Conservation (phyloP, 345 rosid genomes). For the Eucalyptus cladocalyx region DNA sequence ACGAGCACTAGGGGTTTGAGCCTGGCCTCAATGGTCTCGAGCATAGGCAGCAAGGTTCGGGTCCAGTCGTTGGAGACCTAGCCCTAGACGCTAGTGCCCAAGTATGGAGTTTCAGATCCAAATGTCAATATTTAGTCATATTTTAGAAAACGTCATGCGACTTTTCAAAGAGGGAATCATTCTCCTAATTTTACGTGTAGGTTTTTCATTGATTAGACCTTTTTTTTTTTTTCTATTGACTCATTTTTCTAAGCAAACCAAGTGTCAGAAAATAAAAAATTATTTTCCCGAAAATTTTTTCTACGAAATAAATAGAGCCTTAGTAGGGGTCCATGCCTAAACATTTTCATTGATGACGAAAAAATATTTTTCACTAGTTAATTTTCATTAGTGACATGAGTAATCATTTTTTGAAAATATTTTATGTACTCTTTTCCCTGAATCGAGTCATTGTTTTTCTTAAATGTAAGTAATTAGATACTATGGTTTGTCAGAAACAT, state of each 20-base stretch:
- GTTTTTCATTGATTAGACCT: background rate
- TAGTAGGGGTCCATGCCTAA: background rate
- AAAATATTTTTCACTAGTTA: background rate
- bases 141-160: too few relatives aligned
- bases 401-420: background rate
- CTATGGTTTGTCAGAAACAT: background rate
- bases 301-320: background rate
- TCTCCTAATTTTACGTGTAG: background rate
- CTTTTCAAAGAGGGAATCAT: background rate
- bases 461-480: background rate
- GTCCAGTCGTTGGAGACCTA: too few relatives aligned
- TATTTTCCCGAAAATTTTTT: rapidly evolving
- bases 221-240: background rate
- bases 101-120: background rate
- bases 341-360: background rate
- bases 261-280: background rate
- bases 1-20: background rate
- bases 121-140: background rate
- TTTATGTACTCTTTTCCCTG: background rate
- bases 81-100: background rate
- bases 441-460: background rate
- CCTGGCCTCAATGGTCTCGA: background rate
- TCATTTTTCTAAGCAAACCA: background rate
- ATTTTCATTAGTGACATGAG: background rate
- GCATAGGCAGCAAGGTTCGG: rapidly evolving